phyloP scores from a whole-genome alignment of 148 eudicot genomes.

The Diospyros kaki region DNA sequence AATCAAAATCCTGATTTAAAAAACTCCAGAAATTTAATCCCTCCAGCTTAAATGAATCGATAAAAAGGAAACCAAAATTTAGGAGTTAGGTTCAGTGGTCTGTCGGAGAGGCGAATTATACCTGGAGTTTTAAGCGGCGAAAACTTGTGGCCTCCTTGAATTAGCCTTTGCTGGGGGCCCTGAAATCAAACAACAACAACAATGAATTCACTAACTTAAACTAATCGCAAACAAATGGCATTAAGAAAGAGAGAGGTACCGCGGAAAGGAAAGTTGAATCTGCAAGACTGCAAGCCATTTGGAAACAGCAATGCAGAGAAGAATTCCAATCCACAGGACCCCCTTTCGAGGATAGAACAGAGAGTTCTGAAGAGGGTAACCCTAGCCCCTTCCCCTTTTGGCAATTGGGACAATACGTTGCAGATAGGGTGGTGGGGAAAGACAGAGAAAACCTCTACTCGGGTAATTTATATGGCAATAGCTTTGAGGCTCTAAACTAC shows the following conservation, averaged over 20 bases:
- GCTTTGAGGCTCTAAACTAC: neutral
- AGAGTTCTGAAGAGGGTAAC: neutral
- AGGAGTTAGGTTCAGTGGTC: neutral
- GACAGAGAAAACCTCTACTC: too few relatives aligned
- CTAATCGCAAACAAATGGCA: neutral
- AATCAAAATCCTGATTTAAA: too few relatives aligned
- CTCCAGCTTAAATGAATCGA: too few relatives aligned
- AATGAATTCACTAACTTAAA: neutral
- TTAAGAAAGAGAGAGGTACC: constrained; percentile 20
- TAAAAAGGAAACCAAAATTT: neutral
- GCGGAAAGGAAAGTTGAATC: constrained; percentile 31
- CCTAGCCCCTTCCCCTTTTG: neutral
- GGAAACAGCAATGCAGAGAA: neutral
- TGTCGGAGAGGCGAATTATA: constrained; percentile 7
- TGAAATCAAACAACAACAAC: constrained; percentile 13
- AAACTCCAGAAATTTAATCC: too few relatives aligned
- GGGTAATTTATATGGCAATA: too few relatives aligned
- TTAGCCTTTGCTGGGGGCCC: constrained; percentile 32
- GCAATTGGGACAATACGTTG: neutral
- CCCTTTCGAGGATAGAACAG: constrained; percentile 3
- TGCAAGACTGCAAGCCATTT: constrained; percentile 40
- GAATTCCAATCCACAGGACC: constrained; percentile 14
- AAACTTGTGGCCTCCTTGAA: constrained; percentile 23
- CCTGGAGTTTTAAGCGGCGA: constrained; percentile 29
- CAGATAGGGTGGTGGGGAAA: too few relatives aligned